Evolutionary conservation across 176 grass and related monocot genomes (phyloP), one percentile per base, ranked within the genome.

Genomic region (Luzula sylvatica): DNA sequence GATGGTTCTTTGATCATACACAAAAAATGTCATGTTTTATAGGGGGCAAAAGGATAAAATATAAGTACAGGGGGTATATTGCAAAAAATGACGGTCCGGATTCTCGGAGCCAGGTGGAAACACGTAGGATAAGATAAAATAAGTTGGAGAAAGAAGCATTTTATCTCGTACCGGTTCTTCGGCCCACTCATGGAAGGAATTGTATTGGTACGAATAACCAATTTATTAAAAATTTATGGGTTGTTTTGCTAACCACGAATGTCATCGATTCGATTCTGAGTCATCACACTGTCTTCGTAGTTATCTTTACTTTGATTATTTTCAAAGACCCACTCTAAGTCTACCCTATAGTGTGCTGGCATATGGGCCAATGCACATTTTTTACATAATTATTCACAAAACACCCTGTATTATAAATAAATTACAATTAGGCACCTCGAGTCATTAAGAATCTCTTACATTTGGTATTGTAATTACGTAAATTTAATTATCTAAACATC

Each of bases 41-140:
- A n/a, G n/a, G n/a, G n/a, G n/a, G n/a, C n/a, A n/a, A n/a, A n/a
- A n/a, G n/a, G n/a, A n/a, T n/a, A n/a, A n/a, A n/a, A n/a, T n/a
- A n/a, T 11, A 40, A 40, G 5, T 17, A 4, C 15, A 46, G 43
- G 43, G 43, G 43, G 43, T 46, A 4, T 46, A 13, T 8, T 5
- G 43, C 12, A 46, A 46, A 17, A 3, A 63, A 46, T 21, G 11
- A 11, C 56, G 15, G 24, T 51, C 46, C 28, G 23, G 50, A 53
- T 56, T 70, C 38, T 55, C 35, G 27, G 26, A 3, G 58, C 75
- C 76, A 90, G 75, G 86, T 90, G 76, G 80, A 74, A 44, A 67
- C 86, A 90, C 86, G 86, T 57, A 53, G 71, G 86, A 81, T 71
- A 17, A 3, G 26, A 84, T 43, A 76, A 79, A 8, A 72, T 77